Base-by-base conservation (phyloP, 768 basidiomycete genomes). In the Botryobasidium botryosum region DNA sequence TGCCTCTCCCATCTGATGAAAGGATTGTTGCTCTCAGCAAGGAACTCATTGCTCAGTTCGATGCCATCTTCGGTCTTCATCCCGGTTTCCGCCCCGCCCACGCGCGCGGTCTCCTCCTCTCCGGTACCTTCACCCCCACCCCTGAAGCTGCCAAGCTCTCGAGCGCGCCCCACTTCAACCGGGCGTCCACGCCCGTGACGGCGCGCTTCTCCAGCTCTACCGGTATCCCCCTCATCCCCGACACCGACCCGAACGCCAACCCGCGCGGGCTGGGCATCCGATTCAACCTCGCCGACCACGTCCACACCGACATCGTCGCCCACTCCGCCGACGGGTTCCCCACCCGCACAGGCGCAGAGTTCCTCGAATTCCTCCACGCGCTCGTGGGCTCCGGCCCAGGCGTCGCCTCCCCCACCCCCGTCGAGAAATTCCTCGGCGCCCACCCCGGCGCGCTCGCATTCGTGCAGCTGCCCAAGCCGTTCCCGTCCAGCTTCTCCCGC, bases 221-320 rank as follows among this genome's bases (percentile, higher is more conserved):
- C 13, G 53, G 53, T 4, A 7, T 52, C 15, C 53, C 53, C 17
- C 5, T 28, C 4, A 43, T 53, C 41, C 45, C 51, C 28, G 53
- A 53, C 40, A 53, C 48, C 1, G 53, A 53, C 38, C 41, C 51
- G 5, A 53, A 50, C 35, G 48, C 40, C 26, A 49, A 53, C 31
- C 53, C 53, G 15, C 51, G 51, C 24, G 53, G 53, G 2, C 40
- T 53, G 10, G 51, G 51, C 24, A 28, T 51, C 15, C 48, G 53
- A 8, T 53, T 53, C 46, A 15, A 35, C 13, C 40, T 50, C 17
- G 51, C 40, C 18, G 28, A 43, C 12, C 39, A 42, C 24, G 20
- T 15, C 12, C 53, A 53, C 42, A 53, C 53, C n/a, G 53, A 53
- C 43, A 53, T 53, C 48, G 38, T 53, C 49, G 37, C 49, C 18